Base-by-base conservation (phyloP, 768 basidiomycete species). In the Candolleomyces efflorescens region DNA sequence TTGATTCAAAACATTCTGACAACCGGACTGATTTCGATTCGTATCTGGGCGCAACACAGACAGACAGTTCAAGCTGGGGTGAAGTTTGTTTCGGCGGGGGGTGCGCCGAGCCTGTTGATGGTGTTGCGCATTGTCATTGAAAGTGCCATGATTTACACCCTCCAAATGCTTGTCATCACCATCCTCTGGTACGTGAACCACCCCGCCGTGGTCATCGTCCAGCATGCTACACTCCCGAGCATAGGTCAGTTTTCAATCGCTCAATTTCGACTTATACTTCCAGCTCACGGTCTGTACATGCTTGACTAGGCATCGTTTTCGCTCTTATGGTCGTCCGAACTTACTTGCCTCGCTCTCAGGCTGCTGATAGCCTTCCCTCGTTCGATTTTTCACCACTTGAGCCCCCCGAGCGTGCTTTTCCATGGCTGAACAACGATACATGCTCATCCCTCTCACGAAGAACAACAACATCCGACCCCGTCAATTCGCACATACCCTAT, bases 121-220 rank as follows among this genome's bases (percentile, higher is more conserved):
- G 53, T 65, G 13, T 36, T 63, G 20, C 60, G 60, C 4, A 59
- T 64, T 39, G 17, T 63, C 12, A 39, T 63, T 18, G 63, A 63
- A 24, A 63, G 62, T 44, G 63, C 62, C 10, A 53, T 54, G 54
- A 56, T 64, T 5, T 64, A 60, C n/a, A 60, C 53, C 18, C 12
- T 61, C 13, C 51, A 63, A 37, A 32, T 61, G n/a, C 26, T 63
- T 23, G 26, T 63, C 7, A 37, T 59, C 39, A 59, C 60, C 32
- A 60, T 64, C 18, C 48, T 64, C 18, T 64, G 60, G 36, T 59
- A 56, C 2, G 20, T 59, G n/a, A 23, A 56, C n/a, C 45, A 56
- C 24, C 55, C 55, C 22, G 63, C 51, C 6, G 56, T 61, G 22
- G 59, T 58, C 36, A 54, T 63, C 24, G 53, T 58, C 18, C 57